Evolutionary conservation across 2,329 filamentous ascomycete species (phyloP).

Genomic region (Cucurbitaria berberidis): DNA sequence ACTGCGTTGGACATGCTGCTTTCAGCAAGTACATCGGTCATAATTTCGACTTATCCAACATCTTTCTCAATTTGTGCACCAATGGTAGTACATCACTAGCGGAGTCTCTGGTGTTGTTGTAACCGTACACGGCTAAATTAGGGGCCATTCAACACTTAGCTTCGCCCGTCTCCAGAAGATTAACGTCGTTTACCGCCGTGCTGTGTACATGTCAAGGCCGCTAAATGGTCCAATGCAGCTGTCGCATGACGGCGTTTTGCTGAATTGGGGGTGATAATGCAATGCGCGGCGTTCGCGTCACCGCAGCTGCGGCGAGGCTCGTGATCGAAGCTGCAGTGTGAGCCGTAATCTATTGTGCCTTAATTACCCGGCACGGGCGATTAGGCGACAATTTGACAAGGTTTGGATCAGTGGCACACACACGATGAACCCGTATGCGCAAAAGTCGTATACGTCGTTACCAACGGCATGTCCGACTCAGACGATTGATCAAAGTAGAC

Average conservation of each 20-base stretch:
- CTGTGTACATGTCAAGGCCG: conserved; percentile 22
- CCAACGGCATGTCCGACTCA: conserved; percentile 16
- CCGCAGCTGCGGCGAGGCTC: conserved; percentile 36
- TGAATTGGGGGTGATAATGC: conserved; percentile 25
- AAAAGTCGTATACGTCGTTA: conserved; percentile 5
- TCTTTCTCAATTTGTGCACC: conserved; percentile 12
- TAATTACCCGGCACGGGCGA: conserved; percentile 9
- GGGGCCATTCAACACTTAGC: conserved; percentile 12
- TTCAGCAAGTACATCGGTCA: conserved; percentile 14
- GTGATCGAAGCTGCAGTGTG: conserved; percentile 31
- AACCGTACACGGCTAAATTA: conserved; percentile 30
- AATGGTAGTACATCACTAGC: conserved; percentile 14
- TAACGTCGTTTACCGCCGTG: conserved; percentile 35
- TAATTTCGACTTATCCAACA: conserved; percentile 12
- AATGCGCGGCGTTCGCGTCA: conserved; percentile 37
- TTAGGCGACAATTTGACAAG: too few species aligned
- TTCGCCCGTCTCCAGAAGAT: conserved; percentile 22
- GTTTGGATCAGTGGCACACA: too few species aligned
- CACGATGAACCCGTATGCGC: background rate
- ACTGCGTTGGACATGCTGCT: conserved; percentile 9
- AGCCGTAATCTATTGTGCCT: conserved; percentile 18
- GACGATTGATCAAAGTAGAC: conserved; percentile 13
- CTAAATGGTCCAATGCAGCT: conserved; percentile 28
- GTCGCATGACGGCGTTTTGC: conserved; percentile 21
- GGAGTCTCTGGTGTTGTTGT: conserved; percentile 10